Conservation (phyloP, 1,284 basidiomycete genomes). For the Austroboletus rostrupii region DNA sequence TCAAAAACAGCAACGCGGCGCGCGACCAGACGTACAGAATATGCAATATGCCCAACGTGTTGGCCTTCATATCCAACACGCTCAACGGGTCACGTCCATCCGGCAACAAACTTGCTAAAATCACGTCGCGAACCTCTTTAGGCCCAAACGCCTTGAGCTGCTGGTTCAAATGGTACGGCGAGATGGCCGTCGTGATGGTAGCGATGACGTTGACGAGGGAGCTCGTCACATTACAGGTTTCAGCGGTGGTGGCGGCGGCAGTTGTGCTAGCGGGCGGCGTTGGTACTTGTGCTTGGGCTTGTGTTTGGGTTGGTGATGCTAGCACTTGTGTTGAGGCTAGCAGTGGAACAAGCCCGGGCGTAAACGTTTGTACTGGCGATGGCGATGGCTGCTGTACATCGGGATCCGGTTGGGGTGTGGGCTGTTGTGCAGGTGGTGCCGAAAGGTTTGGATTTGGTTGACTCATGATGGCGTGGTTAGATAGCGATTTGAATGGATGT, state of each 20-base stretch:
- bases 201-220: conserved; percentile 42
- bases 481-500: not conserved
- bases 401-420: conserved; percentile 17
- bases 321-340: not conserved
- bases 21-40: conserved; percentile 53
- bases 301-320: not conserved
- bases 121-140: conserved; percentile 45
- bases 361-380: not conserved
- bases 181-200: conserved; percentile 43
- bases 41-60: conserved; percentile 64
- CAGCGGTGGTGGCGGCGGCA: not conserved
- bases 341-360: not conserved
- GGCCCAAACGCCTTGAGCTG: conserved; percentile 40
- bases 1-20: not conserved
- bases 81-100: conserved; percentile 60
- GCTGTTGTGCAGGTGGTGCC: conserved; percentile 24
- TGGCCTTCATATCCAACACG: conserved; percentile 47
- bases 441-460: conserved; percentile 24
- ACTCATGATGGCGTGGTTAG: conserved; percentile 19
- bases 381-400: conserved; percentile 16
- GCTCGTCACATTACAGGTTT: not conserved
- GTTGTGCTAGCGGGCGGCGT: not conserved
- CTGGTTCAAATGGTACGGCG: conserved; percentile 35
- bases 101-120: conserved; percentile 45
- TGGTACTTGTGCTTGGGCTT: not conserved